Percentiles rank a stretch among this genome's conserved stretches.
Evolutionary conservation across 768 basidiomycete genomes (phyloP).

Genomic region (Phylloporus sp.): DNA sequence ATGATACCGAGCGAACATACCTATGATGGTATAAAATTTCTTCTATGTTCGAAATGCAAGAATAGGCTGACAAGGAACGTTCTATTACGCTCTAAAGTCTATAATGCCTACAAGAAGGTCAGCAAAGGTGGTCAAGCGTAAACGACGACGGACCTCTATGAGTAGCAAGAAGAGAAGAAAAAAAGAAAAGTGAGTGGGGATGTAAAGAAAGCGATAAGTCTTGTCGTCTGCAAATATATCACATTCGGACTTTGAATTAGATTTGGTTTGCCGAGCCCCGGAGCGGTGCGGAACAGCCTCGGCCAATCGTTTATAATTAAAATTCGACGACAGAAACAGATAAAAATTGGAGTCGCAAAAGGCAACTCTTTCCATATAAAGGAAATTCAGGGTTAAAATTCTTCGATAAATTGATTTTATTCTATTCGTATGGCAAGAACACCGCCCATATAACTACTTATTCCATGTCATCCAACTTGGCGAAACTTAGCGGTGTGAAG

Average conservation of each 20-base stretch:
- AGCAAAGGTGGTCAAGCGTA: not conserved
- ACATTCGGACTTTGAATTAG: constrained; percentile 33
- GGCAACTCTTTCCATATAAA: no score
- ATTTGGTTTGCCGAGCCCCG: not conserved
- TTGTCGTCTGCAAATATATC: constrained; percentile 11
- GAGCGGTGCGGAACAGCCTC: constrained; percentile 13
- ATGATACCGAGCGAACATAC: constrained; percentile 30
- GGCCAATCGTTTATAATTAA: constrained; percentile 4
- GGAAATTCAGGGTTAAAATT: no score
- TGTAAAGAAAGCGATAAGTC: constrained; percentile 15
- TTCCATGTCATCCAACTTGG: constrained; percentile 37
- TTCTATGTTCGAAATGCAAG: constrained; percentile 38
- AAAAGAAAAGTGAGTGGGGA: constrained; percentile 31
- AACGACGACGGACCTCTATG: constrained; percentile 30
- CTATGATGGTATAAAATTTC: constrained; percentile 36
- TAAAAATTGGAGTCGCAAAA: no score
- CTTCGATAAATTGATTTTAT: constrained; percentile 15
- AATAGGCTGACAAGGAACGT: constrained; percentile 54
- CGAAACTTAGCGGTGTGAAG: constrained; percentile 47
- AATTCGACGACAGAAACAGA: no score
- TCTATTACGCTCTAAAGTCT: constrained; percentile 51
- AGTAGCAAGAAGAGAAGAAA: constrained; percentile 17
- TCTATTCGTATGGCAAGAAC: no score
- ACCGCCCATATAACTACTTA: constrained; percentile 18
- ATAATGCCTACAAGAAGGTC: constrained; percentile 31